Evolutionary conservation across 768 basidiomycete species (phyloP).

Genomic region (Naganishia friedmannii): DNA sequence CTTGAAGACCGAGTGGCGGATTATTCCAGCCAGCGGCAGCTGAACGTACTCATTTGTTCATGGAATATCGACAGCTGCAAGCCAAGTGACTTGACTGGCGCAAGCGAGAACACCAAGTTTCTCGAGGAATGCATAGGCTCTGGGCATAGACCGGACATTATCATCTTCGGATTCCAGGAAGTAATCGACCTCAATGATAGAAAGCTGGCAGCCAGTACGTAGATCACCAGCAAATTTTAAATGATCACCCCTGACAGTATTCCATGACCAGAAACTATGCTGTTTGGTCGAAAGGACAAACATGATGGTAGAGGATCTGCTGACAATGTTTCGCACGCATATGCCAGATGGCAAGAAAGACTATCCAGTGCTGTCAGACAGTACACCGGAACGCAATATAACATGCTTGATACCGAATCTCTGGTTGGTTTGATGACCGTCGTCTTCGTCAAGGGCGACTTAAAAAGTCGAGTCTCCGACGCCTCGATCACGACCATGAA

Average conservation of each 20-base stretch:
- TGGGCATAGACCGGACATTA: constrained; percentile 76
- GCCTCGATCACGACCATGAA: constrained; percentile 77
- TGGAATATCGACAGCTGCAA: constrained; percentile 92
- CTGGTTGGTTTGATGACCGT: constrained; percentile 81
- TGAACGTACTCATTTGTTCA: constrained; percentile 74
- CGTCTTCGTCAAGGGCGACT: constrained; percentile 64
- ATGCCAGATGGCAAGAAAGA: constrained; percentile 84
- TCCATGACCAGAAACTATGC: constrained; percentile 63
- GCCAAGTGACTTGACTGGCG: constrained; percentile 68
- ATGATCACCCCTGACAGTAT: background rate
- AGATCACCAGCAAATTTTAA: background rate
- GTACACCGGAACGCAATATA: constrained; percentile 73
- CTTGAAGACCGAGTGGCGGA: constrained; percentile 69
- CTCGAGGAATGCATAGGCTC: constrained; percentile 71
- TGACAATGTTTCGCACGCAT: constrained; percentile 80
- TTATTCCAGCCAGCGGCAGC: constrained; percentile 74
- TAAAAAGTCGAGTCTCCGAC: constrained; percentile 64
- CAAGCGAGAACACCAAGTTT: constrained; percentile 72
- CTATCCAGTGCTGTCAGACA: constrained; percentile 69
- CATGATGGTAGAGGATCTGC: constrained; percentile 59
- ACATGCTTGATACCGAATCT: constrained; percentile 78
- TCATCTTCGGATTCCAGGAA: constrained; percentile 93
- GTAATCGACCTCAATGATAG: constrained; percentile 91
- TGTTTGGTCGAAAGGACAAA: constrained; percentile 72
- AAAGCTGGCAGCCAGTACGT: constrained; percentile 73